Base-by-base conservation (phyloP, 177 flowering plant species). In the Vitis hybrid region DNA sequence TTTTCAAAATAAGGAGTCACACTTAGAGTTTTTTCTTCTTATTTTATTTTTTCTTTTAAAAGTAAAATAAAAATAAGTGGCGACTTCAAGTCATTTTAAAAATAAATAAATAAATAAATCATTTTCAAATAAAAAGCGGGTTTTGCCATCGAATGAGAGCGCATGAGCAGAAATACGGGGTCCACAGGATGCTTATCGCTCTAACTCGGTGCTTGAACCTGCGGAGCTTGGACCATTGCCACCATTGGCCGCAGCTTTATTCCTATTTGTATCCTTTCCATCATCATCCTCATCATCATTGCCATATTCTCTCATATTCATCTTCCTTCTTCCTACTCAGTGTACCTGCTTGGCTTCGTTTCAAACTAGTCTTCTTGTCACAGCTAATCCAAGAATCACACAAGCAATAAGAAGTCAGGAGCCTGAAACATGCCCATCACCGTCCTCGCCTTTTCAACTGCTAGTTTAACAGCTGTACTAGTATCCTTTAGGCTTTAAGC, bases 341-440 rank as follows among this genome's bases (percentile, higher is more conserved):
- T 11, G 86, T 74, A 5, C 87, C 90, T n/a, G 87, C 83, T 2
- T 88, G 80, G 70, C 79, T 87, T 22, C 90, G 87, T 75, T 85
- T 89, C 69, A 87, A 57, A 52, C 51, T 73, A 22, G 78, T 74
- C 66, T 77, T 87, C 64, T 68, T 80, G 70, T 89, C 93, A 66
- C 90, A 85, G 5, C 86, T 89, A 64, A 89, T 84, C 93, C 90
- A 89, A 1, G 93, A 76, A 53, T 89, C 93, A 65, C 90, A 82
- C 75, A 85, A 49, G 74, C 87, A 84, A 60, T 81, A 85, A 39
- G 48, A 8, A 39, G 48, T 8, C 48, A 5, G 83, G 86, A 48
- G 93, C 89, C 73, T 76, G 83, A 75, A 87, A 84, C 65, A 86
- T 86, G 7, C 85, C 87, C 81, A 86, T 79, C 50, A 80, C 88